Conservation (phyloP, 805 yeast species). For the Lipomyces yamadae region DNA sequence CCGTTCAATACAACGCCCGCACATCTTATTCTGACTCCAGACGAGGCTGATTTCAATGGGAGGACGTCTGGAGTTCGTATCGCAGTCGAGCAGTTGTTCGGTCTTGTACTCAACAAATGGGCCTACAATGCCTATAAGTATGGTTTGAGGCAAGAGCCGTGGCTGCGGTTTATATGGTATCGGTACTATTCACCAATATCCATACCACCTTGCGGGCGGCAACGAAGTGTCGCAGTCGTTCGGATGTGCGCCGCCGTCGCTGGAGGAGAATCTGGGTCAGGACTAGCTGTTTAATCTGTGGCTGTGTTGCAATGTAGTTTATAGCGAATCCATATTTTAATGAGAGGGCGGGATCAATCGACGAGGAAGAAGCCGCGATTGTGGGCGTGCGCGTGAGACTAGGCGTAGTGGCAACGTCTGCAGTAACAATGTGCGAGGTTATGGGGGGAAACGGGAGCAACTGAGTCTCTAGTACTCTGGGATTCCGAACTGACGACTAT, state of each 20-base stretch:
- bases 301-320: not conserved
- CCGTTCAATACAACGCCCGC: conserved; percentile 7
- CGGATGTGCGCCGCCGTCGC: conserved; percentile 9
- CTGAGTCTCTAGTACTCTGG: conserved; percentile 2
- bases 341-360: too few relatives aligned
- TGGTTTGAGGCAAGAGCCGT: conserved; percentile 4
- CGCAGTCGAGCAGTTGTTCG: conserved; percentile 7
- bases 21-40: not conserved
- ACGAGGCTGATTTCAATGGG: conserved; percentile 1
- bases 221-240: conserved; percentile 11
- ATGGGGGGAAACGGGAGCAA: not conserved
- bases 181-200: conserved; percentile 11
- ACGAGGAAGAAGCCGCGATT: not conserved
- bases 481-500: not conserved
- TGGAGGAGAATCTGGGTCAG: conserved; percentile 10
- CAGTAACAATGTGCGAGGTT: too few relatives aligned
- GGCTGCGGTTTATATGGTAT: not conserved
- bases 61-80: not conserved
- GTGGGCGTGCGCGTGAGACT: not conserved
- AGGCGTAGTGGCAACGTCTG: not conserved
- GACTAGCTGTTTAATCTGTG: conserved; percentile 3
- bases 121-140: conserved; percentile 8
- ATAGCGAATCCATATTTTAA: not conserved
- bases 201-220: conserved; percentile 10
- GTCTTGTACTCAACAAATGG: conserved; percentile 7